Evolutionary conservation across 2,329 filamentous ascomycete genomes (phyloP).

Genomic region (Hypoxylon sp.): DNA sequence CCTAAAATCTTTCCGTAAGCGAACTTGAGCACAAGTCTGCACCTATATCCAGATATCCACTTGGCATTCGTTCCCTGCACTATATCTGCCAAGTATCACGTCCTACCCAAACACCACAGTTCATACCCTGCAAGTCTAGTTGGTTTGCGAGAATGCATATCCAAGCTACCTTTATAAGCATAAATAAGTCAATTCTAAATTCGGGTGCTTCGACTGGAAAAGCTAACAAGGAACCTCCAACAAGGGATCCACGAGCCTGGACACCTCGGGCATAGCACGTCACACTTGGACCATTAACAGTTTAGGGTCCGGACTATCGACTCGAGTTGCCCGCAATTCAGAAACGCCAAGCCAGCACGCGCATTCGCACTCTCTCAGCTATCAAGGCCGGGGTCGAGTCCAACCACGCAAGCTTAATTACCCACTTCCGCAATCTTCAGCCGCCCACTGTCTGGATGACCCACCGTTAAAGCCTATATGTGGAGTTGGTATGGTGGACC

Average conservation of each 20-base stretch:
- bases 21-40: conserved; percentile 5
- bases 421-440: conserved; percentile 38
- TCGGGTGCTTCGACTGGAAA: conserved; percentile 34
- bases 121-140: conserved; percentile 52
- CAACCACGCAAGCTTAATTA: conserved; percentile 45
- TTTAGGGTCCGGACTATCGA: conserved; percentile 42
- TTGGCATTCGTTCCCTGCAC: conserved; percentile 2
- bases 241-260: conserved; percentile 36
- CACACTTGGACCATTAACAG: conserved; percentile 37
- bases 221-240: conserved; percentile 32
- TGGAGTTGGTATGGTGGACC: conserved; percentile 50
- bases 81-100: conserved; percentile 6
- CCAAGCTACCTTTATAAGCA: conserved; percentile 17
- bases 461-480: conserved; percentile 47
- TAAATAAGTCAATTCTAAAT: conserved; percentile 35
- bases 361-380: conserved; percentile 35
- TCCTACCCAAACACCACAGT: conserved; percentile 21
- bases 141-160: conserved; percentile 47
- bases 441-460: conserved; percentile 50
- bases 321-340: conserved; percentile 44
- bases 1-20: not conserved
- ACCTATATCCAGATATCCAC: not conserved
- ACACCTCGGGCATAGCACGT: conserved; percentile 37
- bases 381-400: conserved; percentile 34
- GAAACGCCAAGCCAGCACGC: conserved; percentile 47